A percentile compares a stretch with the other conserved stretches of the same genome.
Evolutionary conservation across 805 yeast genomes (phyloP).

Genomic region (Candida nitratophila): DNA sequence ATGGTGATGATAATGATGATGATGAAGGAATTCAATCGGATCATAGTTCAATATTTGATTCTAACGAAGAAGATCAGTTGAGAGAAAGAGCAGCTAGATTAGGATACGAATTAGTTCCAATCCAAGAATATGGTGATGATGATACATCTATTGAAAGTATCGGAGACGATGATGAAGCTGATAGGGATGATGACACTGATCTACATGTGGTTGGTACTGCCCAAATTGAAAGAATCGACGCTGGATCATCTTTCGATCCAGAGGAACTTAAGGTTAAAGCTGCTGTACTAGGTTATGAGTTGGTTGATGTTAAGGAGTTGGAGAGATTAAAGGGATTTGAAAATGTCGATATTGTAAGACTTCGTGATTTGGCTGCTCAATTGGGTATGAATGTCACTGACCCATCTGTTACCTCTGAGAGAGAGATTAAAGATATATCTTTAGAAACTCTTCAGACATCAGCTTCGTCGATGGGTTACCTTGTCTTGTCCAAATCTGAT

Average conservation of each 20-base stretch:
- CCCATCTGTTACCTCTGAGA: not conserved
- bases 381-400: slow-evolving; percentile 12
- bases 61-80: slow-evolving; percentile 23
- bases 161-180: slow-evolving; percentile 7
- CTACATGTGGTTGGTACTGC: not conserved
- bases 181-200: not conserved
- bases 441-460: slow-evolving; percentile 7
- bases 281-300: slow-evolving; percentile 12
- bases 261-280: slow-evolving; percentile 11
- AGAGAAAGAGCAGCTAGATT: slow-evolving; percentile 26
- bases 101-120: slow-evolving; percentile 28
- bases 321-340: slow-evolving; percentile 5
- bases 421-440: not conserved
- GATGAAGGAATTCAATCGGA: slow-evolving; percentile 5
- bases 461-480: slow-evolving; percentile 26
- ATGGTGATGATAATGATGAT: slow-evolving; percentile 6
- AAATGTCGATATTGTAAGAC: slow-evolving; percentile 4
- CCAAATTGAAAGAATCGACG: slow-evolving; percentile 5
- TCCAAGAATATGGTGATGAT: slow-evolving; percentile 13
- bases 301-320: slow-evolving; percentile 9
- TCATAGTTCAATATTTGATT: slow-evolving; percentile 8
- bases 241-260: slow-evolving; percentile 2
- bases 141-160: slow-evolving; percentile 13
- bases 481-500: slow-evolving; percentile 26
- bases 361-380: slow-evolving; percentile 16